Conservation (phyloP, 2,329 filamentous ascomycete species). For the Trichoderma citrinoviride region DNA sequence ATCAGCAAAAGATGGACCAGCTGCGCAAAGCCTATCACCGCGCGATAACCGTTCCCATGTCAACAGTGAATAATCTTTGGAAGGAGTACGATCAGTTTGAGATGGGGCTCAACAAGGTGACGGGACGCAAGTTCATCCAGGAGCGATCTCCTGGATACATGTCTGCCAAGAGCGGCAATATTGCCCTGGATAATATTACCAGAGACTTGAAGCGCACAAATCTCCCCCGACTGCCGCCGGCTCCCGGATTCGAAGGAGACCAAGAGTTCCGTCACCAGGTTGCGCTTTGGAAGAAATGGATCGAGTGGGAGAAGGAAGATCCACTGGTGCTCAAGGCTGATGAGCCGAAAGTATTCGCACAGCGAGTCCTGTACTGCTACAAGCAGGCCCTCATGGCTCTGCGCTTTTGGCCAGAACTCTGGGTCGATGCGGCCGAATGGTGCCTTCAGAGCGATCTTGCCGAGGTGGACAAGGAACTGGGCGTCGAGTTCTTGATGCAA, state of each 20-base stretch:
- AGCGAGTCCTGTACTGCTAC: slow-evolving; percentile 84
- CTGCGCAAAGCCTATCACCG: slow-evolving; percentile 89
- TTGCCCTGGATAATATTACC: slow-evolving; percentile 85
- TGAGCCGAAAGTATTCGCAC: slow-evolving; percentile 70
- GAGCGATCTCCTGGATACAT: slow-evolving; percentile 92
- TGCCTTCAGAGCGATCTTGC: slow-evolving; percentile 74
- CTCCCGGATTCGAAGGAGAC: slow-evolving; percentile 81
- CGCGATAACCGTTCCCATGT: slow-evolving; percentile 82
- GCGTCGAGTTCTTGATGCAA: slow-evolving; percentile 74
- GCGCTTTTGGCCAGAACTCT: slow-evolving; percentile 92
- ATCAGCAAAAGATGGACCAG: slow-evolving; percentile 96
- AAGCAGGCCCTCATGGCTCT: slow-evolving; percentile 91
- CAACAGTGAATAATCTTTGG: slow-evolving; percentile 81
- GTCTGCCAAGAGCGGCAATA: slow-evolving; percentile 89
- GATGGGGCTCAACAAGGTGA: slow-evolving; percentile 87
- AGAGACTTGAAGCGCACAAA: slow-evolving; percentile 72
- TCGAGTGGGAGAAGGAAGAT: slow-evolving; percentile 92
- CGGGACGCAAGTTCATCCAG: slow-evolving; percentile 89
- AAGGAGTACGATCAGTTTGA: slow-evolving; percentile 98
- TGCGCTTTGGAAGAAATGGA: slow-evolving; percentile 88
- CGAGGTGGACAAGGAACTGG: slow-evolving; percentile 58
- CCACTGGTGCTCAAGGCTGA: slow-evolving; percentile 82
- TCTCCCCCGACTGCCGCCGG: slow-evolving; percentile 76
- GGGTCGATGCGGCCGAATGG: slow-evolving; percentile 93
- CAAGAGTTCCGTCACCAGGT: slow-evolving; percentile 82